phyloP scores from a whole-genome alignment of 140 eudicot genomes.

The Bidens hawaiensis region DNA sequence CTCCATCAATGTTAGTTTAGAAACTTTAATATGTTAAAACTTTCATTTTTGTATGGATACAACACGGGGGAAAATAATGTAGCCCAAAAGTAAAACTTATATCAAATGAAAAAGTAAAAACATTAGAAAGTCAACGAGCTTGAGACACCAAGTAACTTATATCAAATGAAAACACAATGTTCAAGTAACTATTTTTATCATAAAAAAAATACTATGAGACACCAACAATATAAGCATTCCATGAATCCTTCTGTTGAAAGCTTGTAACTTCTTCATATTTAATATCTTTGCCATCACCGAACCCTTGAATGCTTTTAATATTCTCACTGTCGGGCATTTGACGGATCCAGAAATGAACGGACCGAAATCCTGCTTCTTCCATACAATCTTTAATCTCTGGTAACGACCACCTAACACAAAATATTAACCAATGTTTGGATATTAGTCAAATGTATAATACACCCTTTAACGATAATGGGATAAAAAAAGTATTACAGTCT shows the following conservation, averaged over 20 bases:
- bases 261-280: slow-evolving; percentile 89
- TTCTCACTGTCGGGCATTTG: slow-evolving; percentile 80
- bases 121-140: too few species aligned
- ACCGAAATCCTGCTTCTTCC: slow-evolving; percentile 84
- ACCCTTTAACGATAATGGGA: background rate
- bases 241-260: slow-evolving; percentile 87
- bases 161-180: background rate
- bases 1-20: too few species aligned
- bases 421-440: background rate
- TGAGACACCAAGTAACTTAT: slow-evolving; percentile 5
- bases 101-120: too few species aligned
- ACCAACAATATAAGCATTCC: slow-evolving; percentile 92
- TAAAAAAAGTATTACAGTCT: slow-evolving; percentile 52
- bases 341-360: slow-evolving; percentile 88
- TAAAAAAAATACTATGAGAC: slow-evolving; percentile 39
- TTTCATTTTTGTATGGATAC: too few species aligned
- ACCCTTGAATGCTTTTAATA: slow-evolving; percentile 63
- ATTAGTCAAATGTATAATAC: slow-evolving; percentile 1
- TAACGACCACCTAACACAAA: slow-evolving; percentile 72
- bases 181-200: slow-evolving; percentile 1
- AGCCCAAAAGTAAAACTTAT: too few species aligned
- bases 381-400: slow-evolving; percentile 93
- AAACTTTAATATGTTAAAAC: too few species aligned
- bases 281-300: slow-evolving; percentile 52
- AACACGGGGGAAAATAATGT: too few species aligned